Percentiles rank a stretch among this genome's conserved stretches.
These are phyloP conservation scores for Trametes coccinea DNA, from an alignment of 768 basidiomycete genomes.

Conservation along the genomic window DNA sequence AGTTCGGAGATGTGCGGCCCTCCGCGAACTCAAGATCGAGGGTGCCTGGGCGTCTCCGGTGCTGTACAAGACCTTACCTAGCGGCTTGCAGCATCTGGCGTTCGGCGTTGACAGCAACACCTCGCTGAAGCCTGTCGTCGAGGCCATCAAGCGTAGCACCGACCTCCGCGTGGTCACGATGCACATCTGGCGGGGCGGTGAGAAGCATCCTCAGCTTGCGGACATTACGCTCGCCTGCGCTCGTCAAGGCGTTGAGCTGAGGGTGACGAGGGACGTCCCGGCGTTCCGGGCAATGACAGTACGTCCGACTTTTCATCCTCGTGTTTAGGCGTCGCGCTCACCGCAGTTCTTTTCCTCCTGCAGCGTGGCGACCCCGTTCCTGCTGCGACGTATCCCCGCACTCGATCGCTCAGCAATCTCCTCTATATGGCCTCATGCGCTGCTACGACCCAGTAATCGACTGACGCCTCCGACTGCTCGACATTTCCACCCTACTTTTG, in stretches of 20 bases:
- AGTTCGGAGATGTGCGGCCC: conserved; percentile 48
- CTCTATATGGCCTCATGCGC: conserved; percentile 22
- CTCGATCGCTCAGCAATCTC: conserved; percentile 17
- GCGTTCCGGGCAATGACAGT: conserved; percentile 55
- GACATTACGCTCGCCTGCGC: conserved; percentile 66
- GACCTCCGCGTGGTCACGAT: conserved; percentile 52
- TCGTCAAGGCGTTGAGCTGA: conserved; percentile 56
- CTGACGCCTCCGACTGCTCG: conserved; percentile 7
- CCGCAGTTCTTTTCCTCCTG: background rate
- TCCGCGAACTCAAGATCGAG: conserved; percentile 60
- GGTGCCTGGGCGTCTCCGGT: conserved; percentile 46
- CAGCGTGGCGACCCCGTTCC: conserved; percentile 25
- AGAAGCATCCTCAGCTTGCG: conserved; percentile 50
- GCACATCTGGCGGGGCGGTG: conserved; percentile 54
- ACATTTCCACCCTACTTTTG: background rate
- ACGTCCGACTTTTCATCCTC: conserved; percentile 29
- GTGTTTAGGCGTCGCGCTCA: conserved; percentile 16
- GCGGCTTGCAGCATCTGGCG: conserved; percentile 54
- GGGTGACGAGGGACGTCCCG: conserved; percentile 50
- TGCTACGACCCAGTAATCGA: conserved; percentile 4
- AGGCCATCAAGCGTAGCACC: conserved; percentile 48
- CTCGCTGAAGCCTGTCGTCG: conserved; percentile 52
- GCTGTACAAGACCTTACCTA: conserved; percentile 51
- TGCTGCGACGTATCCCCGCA: conserved; percentile 23
- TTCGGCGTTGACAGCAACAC: conserved; percentile 61